Conservation (phyloP, 495 filamentous ascomycete species). For the Annulohypoxylon nitens region DNA sequence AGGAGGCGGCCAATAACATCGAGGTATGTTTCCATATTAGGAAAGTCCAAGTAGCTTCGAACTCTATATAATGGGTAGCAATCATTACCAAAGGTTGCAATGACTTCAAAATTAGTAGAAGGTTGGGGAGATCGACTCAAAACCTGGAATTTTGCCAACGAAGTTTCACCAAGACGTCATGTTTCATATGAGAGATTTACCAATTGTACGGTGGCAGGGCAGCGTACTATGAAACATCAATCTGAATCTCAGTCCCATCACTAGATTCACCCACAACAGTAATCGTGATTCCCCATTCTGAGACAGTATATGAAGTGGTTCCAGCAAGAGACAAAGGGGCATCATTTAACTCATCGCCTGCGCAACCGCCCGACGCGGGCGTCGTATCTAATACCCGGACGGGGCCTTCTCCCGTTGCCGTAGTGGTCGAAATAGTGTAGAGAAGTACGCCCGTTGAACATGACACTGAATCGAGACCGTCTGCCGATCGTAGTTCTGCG, state of each 20-base stretch:
- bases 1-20: background rate
- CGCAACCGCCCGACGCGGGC: slow-evolving; percentile 38
- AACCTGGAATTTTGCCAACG: too few species aligned
- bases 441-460: slow-evolving; percentile 48
- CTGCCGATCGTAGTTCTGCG: slow-evolving; percentile 43
- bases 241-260: slow-evolving; percentile 33
- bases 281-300: slow-evolving; percentile 42
- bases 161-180: too few species aligned
- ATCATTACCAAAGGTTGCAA: background rate
- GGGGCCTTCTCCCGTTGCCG: slow-evolving; percentile 42
- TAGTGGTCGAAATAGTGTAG: slow-evolving; percentile 46
- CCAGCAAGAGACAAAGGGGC: slow-evolving; percentile 40
- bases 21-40: background rate
- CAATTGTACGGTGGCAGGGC: too few species aligned
- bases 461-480: slow-evolving; percentile 35
- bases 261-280: slow-evolving; percentile 29
- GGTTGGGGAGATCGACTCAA: background rate
- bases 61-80: background rate
- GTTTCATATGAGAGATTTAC: too few species aligned
- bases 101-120: background rate
- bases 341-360: slow-evolving; percentile 46
- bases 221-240: slow-evolving; percentile 36
- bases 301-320: slow-evolving; percentile 31
- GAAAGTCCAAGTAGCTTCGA: background rate
- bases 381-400: slow-evolving; percentile 46